These are phyloP conservation scores for Euclidium syriacum DNA, from an alignment of 345 rosid species.

Conservation along the genomic window DNA sequence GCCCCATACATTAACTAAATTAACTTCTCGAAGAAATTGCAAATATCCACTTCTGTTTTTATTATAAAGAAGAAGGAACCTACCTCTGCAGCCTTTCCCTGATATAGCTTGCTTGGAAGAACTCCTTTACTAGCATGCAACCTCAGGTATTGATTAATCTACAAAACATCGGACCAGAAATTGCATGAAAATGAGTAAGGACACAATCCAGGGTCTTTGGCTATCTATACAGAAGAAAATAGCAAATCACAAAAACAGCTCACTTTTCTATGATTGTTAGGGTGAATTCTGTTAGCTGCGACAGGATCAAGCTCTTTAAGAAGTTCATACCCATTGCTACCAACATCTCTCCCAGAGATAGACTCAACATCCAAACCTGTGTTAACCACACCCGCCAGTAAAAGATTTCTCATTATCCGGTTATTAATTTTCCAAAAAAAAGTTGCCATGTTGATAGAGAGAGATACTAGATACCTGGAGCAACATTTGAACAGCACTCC, in stretches of 20 bases:
- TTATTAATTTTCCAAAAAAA: neutral
- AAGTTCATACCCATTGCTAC: constrained; percentile 43
- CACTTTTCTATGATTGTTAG: constrained; percentile 86
- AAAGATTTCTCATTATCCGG: neutral
- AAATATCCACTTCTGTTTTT: neutral
- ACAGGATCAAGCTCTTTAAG: constrained; percentile 80
- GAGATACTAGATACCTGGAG: constrained; percentile 42
- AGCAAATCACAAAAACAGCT: neutral
- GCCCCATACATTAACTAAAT: constrained; percentile 41
- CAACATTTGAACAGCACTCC: constrained; percentile 24
- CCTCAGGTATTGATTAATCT: constrained; percentile 73
- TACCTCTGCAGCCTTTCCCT: constrained; percentile 72
- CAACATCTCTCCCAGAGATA: constrained; percentile 29
- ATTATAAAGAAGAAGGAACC: constrained; percentile 26
- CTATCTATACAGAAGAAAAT: neutral
- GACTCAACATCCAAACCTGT: constrained; percentile 28
- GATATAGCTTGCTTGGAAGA: constrained; percentile 67
- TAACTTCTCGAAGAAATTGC: neutral
- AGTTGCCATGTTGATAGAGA: neutral
- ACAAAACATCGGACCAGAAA: constrained; percentile 27
- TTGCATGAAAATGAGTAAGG: neutral
- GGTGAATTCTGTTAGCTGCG: constrained; percentile 88
- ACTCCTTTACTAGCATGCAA: constrained; percentile 63
- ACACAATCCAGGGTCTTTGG: neutral
- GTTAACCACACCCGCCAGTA: constrained; percentile 31